Percentiles rank a stretch among this genome's conserved stretches.
These are phyloP conservation scores for Canna indica DNA, from an alignment of 176 grass and related monocot species.

Conservation along the genomic window DNA sequence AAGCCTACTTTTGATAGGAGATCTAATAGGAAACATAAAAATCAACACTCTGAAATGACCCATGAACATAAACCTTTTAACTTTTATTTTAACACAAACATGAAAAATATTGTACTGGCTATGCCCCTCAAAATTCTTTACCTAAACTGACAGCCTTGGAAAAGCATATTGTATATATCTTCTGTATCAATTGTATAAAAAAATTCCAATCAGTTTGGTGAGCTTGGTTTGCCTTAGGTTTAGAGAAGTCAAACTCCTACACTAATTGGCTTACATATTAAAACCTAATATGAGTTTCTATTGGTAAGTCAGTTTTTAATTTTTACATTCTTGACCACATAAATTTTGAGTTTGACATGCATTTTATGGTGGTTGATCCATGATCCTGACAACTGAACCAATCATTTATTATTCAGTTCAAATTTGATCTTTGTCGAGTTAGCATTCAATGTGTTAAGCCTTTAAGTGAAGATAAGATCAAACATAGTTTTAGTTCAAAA, in stretches of 20 bases:
- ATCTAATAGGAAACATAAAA: not conserved
- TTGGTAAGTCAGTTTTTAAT: too few species aligned
- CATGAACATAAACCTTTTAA: too few species aligned
- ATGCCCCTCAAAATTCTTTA: too few species aligned
- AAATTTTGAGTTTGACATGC: not conserved
- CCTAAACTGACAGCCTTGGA: not conserved
- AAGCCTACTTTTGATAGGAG: too few species aligned
- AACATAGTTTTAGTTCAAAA: not conserved
- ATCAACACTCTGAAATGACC: not conserved
- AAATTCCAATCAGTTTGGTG: not conserved
- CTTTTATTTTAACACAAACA: too few species aligned
- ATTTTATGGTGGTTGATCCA: not conserved
- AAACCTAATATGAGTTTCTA: too few species aligned
- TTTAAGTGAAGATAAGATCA: not conserved
- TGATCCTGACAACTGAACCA: not conserved
- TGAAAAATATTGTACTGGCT: too few species aligned
- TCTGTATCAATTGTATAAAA: not conserved
- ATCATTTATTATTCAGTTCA: conserved; percentile 1
- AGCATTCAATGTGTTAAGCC: too few species aligned
- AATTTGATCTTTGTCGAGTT: not conserved
- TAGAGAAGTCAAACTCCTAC: not conserved
- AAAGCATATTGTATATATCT: not conserved
- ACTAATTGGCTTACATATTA: too few species aligned
- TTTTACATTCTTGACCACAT: too few species aligned
- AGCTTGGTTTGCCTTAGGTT: too few species aligned